phyloP scores from a whole-genome alignment of 257 asterid genomes.

The Solanum appendiculatum region DNA sequence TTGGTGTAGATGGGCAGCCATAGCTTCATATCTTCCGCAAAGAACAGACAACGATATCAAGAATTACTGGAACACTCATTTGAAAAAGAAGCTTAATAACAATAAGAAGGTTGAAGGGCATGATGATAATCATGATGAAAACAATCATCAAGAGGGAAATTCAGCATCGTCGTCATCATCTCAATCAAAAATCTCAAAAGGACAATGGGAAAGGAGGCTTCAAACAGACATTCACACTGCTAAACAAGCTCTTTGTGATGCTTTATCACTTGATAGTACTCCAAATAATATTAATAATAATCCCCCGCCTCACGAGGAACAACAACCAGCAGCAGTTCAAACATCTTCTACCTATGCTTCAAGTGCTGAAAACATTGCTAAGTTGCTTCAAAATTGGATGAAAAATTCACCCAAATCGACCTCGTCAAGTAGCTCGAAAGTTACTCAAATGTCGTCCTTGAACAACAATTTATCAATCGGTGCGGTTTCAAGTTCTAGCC shows the following conservation, averaged over 20 bases:
- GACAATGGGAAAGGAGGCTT: constrained; percentile 90
- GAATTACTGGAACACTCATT: constrained; percentile 82
- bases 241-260: constrained; percentile 74
- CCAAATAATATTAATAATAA: neutral
- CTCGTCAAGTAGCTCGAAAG: constrained; percentile 12
- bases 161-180: constrained; percentile 8
- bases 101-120: constrained; percentile 25
- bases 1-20: constrained; percentile 79
- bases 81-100: constrained; percentile 49
- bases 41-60: constrained; percentile 86
- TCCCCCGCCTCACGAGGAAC: neutral
- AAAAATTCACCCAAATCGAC: constrained; percentile 27
- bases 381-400: constrained; percentile 61
- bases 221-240: constrained; percentile 86
- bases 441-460: constrained; percentile 11
- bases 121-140: neutral
- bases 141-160: constrained; percentile 5
- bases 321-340: neutral
- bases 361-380: constrained; percentile 69
- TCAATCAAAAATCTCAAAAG: constrained; percentile 38
- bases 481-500: constrained; percentile 29
- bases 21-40: constrained; percentile 81
- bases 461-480: constrained; percentile 14
- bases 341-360: constrained; percentile 52
- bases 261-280: constrained; percentile 42